Conservation (phyloP, 2,329 filamentous ascomycete species). For the Anthostomella pinea region DNA sequence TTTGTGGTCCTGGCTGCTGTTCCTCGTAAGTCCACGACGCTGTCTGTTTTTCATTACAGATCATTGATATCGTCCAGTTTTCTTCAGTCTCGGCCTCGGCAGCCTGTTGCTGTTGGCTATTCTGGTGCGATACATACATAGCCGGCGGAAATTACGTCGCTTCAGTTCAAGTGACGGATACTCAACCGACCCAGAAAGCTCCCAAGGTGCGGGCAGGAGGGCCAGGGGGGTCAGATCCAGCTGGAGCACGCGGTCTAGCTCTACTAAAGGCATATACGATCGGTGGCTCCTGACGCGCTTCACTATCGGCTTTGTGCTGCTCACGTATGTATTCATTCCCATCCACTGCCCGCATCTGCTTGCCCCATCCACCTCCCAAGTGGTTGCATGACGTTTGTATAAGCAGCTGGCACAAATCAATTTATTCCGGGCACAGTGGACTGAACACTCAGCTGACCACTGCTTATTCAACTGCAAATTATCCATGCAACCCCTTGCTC, state of each 20-base stretch:
- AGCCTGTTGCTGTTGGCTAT: slow-evolving; percentile 15
- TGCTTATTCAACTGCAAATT: background rate
- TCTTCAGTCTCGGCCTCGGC: slow-evolving; percentile 16
- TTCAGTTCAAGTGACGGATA: slow-evolving; percentile 5
- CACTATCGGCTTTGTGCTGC: slow-evolving; percentile 12
- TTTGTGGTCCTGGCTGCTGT: slow-evolving; percentile 22
- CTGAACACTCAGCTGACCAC: too few relatives aligned
- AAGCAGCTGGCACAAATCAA: too few relatives aligned
- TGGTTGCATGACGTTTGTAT: background rate
- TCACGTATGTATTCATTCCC: slow-evolving; percentile 7
- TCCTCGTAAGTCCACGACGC: slow-evolving; percentile 16
- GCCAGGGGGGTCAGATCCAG: background rate
- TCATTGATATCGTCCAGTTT: slow-evolving; percentile 10
- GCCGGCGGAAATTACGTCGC: slow-evolving; percentile 8
- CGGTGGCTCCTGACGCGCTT: slow-evolving; percentile 18
- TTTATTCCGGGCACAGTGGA: too few relatives aligned
- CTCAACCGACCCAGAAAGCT: slow-evolving; percentile 1
- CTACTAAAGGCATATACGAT: slow-evolving; percentile 15
- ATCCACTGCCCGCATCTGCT: background rate
- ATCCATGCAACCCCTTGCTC: too few relatives aligned
- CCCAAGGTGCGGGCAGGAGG: background rate
- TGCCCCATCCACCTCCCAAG: background rate
- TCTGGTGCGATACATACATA: slow-evolving; percentile 13
- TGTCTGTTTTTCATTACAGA: background rate
- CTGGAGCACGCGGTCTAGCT: too few relatives aligned